These are phyloP conservation scores for Dianthus caryophyllus DNA, from an alignment of 148 eudicot genomes.

Conservation along the genomic window DNA sequence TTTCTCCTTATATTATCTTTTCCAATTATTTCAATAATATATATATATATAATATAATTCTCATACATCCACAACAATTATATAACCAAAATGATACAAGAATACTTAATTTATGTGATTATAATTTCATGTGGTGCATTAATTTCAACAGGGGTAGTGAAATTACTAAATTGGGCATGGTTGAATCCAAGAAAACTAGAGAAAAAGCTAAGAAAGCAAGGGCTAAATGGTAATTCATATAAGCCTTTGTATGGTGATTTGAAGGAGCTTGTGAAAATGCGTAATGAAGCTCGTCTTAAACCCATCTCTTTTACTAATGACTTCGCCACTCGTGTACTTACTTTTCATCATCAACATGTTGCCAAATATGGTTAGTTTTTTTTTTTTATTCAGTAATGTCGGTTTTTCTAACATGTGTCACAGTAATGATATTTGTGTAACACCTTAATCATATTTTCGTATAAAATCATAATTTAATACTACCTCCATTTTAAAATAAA, in stretches of 20 bases:
- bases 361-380: conserved; percentile 14
- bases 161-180: conserved; percentile 27
- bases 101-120: neutral
- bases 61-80: too few relatives aligned
- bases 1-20: too few relatives aligned
- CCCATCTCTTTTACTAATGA: conserved; percentile 31
- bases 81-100: too few relatives aligned
- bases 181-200: conserved; percentile 24
- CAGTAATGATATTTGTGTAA: too few relatives aligned
- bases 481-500: too few relatives aligned
- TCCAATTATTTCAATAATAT: too few relatives aligned
- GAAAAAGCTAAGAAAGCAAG: conserved; percentile 24
- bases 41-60: too few relatives aligned
- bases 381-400: neutral
- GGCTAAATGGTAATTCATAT: conserved; percentile 25
- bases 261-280: conserved; percentile 16
- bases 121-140: neutral
- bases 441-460: too few relatives aligned
- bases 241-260: conserved; percentile 22
- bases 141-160: conserved; percentile 10
- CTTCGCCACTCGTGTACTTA: conserved; percentile 18
- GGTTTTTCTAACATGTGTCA: too few relatives aligned
- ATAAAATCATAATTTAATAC: too few relatives aligned
- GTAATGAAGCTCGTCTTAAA: conserved; percentile 7
- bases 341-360: conserved; percentile 18